phyloP scores from a whole-genome alignment of 225 moss, liverwort and hornwort species.

The Anthoceros angustus region DNA sequence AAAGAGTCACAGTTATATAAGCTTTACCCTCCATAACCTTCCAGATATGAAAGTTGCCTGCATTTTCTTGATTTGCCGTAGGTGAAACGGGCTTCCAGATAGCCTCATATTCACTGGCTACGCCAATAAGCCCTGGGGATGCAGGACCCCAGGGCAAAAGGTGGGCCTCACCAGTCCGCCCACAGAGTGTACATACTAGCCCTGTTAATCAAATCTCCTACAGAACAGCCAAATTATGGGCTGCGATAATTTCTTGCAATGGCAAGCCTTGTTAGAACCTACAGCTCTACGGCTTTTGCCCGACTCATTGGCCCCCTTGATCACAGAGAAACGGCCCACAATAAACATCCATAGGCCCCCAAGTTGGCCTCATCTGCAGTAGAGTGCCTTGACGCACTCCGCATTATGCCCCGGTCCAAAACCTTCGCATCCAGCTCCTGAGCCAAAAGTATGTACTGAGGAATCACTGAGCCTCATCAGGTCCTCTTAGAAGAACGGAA shows the following conservation, averaged over 20 bases:
- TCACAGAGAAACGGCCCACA: background rate
- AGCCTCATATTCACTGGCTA: too few species aligned
- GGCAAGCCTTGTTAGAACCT: background rate
- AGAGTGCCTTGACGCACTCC: background rate
- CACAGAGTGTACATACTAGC: too few species aligned
- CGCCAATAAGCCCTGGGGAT: too few species aligned
- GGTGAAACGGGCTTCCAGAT: too few species aligned
- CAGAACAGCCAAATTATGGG: too few species aligned
- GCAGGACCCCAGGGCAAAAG: too few species aligned
- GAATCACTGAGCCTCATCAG: conserved; percentile 5
- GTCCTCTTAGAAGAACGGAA: conserved; percentile 3
- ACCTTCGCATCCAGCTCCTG: background rate
- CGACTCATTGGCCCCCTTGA: conserved; percentile 5
- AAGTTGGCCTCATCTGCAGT: background rate
- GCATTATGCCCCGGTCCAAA: background rate
- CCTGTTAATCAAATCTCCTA: too few species aligned
- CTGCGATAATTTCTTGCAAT: background rate
- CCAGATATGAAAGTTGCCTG: too few species aligned
- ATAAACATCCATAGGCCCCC: background rate
- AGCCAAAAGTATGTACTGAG: background rate
- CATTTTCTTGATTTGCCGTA: too few species aligned
- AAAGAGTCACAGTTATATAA: too few species aligned
- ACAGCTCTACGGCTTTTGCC: background rate
- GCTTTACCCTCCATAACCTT: too few species aligned
- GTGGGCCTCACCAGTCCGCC: too few species aligned